Conservation (phyloP, 2,329 filamentous ascomycete species). For the Cytospora piceicola region DNA sequence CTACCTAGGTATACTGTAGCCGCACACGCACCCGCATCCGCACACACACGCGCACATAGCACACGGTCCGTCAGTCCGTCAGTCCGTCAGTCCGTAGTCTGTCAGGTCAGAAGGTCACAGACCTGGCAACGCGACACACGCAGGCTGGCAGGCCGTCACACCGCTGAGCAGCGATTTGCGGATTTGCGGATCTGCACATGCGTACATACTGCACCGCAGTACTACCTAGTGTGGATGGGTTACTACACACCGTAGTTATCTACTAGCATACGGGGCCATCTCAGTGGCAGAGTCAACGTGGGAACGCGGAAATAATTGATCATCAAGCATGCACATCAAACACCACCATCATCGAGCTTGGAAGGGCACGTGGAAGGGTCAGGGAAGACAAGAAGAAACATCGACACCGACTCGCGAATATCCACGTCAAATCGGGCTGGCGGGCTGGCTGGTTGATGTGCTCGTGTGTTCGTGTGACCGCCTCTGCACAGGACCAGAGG, state of each 20-base stretch:
- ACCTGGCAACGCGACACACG: no score
- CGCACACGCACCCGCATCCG: not conserved
- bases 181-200: constrained; percentile 1
- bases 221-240: not conserved
- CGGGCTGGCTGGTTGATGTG: not conserved
- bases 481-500: not conserved
- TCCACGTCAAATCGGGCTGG: not conserved
- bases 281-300: not conserved
- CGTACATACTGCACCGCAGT: not conserved
- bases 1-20: no score
- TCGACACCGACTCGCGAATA: not conserved
- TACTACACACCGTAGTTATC: not conserved
- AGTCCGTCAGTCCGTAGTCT: not conserved
- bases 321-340: not conserved
- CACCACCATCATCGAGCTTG: not conserved
- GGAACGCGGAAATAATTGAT: not conserved
- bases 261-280: not conserved
- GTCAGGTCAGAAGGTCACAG: not conserved
- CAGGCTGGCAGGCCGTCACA: not conserved
- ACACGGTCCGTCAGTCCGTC: no score
- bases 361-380: no score
- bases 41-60: not conserved
- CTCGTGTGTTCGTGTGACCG: not conserved
- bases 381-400: not conserved
- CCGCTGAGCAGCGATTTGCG: constrained; percentile 3